Evolutionary conservation across 352 stramenopile genomes (phyloP), one percentile per base, ranked within the genome.

Genomic region (Phytophthora tentaculata): DNA sequence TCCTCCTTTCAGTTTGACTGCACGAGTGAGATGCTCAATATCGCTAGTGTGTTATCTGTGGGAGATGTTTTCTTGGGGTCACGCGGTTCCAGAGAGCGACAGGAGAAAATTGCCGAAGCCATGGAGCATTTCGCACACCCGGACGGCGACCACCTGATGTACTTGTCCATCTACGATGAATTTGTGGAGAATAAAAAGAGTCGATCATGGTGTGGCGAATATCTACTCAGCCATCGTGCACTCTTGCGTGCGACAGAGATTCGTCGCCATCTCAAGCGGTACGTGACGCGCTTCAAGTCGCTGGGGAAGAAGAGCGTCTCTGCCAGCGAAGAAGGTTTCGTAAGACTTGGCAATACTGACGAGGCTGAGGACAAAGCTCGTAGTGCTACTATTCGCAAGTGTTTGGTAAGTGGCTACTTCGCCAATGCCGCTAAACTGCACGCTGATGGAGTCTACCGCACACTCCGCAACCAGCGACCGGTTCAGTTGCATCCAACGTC

Each of bases 341-440:
- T 66, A 20, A 29, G 47, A 14, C 28, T 73, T 2, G 19, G 47
- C 17, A 64, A 20, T 41, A 19, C 26, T 45, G 37, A 78, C 12
- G 64, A 69, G 7, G 45, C 57, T 8, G 76, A 77, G 4, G 66
- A 76, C 17, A 71, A 65, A 23, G 45, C 43, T 51, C 69, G 73
- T 10, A 76, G 61, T 56, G 61, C 56, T 19, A 37, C 69, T 0
- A 78, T 92, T 26, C 79, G 83, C 47, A 89, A 90, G 62, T 92
- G 84, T 35, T 65, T 95, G 54, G 81, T 83, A 26, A 86, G 75
- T 26, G 87, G 87, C 0, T 95, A 84, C 56, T 99, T 99, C 65
- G 97, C 98, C 67, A 99, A 99, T 64, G 95, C 88, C 20, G 97
- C 97, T 1, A 97, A 97, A 62, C 92, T 99, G 64, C 98, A 99